Evolutionary conservation across 208 protist species (phyloP).

Genomic region (Trichomonas tenax): DNA sequence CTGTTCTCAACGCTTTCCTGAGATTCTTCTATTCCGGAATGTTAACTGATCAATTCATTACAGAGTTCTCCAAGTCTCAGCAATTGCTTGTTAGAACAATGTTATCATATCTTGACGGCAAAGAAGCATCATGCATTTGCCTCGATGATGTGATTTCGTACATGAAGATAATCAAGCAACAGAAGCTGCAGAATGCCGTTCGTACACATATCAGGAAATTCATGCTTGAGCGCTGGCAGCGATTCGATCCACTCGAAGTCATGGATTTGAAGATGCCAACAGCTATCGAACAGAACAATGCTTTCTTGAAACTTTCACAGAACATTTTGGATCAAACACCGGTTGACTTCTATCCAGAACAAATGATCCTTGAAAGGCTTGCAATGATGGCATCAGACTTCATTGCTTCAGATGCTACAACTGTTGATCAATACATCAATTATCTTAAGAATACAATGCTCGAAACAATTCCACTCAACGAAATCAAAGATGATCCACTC

Average conservation of each 20-base stretch:
- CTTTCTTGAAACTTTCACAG: not conserved
- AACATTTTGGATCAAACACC: not conserved
- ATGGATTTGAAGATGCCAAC: not conserved
- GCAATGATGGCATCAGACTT: not conserved
- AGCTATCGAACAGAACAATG: not conserved
- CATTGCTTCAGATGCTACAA: not conserved
- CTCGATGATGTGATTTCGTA: not conserved
- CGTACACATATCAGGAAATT: not conserved
- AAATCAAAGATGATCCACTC: not conserved
- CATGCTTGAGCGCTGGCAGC: not conserved
- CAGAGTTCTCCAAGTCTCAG: not conserved
- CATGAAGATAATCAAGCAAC: not conserved
- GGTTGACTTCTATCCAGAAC: not conserved
- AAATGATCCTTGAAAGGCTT: not conserved
- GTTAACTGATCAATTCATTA: not conserved
- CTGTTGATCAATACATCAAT: not conserved
- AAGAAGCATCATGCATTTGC: not conserved
- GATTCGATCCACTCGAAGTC: not conserved
- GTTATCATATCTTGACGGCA: not conserved
- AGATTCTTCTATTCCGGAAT: not conserved
- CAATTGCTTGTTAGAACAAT: not conserved
- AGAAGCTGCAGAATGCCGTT: not conserved
- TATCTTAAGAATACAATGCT: not conserved
- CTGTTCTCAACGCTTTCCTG: not conserved
- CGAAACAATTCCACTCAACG: not conserved